phyloP scores from a whole-genome alignment of 108 stramenopile species.

The Nannochloropsis oceanica region DNA sequence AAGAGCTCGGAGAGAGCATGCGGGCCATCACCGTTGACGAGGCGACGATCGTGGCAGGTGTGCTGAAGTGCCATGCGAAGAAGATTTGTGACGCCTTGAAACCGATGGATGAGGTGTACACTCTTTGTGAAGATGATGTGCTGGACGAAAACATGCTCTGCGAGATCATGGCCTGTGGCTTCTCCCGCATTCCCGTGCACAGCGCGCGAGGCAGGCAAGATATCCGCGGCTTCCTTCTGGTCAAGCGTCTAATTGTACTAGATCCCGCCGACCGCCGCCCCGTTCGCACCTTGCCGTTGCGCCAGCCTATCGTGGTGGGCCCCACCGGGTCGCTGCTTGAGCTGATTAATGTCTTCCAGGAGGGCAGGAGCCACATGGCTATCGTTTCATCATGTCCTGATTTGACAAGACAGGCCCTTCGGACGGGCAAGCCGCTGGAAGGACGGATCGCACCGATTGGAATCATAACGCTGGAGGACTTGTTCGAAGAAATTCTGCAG shows the following conservation, averaged over 20 bases:
- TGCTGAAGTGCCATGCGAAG: constrained; percentile 10
- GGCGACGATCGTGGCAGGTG: constrained; percentile 27
- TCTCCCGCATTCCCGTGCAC: constrained; percentile 21
- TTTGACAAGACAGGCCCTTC: constrained; percentile 14
- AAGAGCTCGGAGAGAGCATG: background rate
- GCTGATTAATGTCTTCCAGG: constrained; percentile 27
- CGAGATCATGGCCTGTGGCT: constrained; percentile 27
- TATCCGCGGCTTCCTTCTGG: constrained; percentile 23
- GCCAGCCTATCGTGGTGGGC: constrained; percentile 17
- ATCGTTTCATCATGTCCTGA: constrained; percentile 5
- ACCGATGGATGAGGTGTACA: constrained; percentile 8
- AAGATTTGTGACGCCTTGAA: constrained; percentile 12
- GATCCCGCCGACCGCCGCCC: constrained; percentile 16
- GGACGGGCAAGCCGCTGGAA: constrained; percentile 4
- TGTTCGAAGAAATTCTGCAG: constrained; percentile 30
- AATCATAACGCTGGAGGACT: constrained; percentile 30
- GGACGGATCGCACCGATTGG: constrained; percentile 19
- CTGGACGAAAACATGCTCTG: constrained; percentile 15
- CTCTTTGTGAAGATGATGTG: constrained; percentile 4
- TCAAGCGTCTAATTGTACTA: constrained; percentile 27
- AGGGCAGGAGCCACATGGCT: constrained; percentile 19
- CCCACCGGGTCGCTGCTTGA: constrained; percentile 14
- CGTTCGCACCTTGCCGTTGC: constrained; percentile 7
- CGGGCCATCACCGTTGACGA: background rate
- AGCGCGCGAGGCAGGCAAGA: constrained; percentile 11